Conservation (phyloP, 768 basidiomycete species). For the Suillus americanus region DNA sequence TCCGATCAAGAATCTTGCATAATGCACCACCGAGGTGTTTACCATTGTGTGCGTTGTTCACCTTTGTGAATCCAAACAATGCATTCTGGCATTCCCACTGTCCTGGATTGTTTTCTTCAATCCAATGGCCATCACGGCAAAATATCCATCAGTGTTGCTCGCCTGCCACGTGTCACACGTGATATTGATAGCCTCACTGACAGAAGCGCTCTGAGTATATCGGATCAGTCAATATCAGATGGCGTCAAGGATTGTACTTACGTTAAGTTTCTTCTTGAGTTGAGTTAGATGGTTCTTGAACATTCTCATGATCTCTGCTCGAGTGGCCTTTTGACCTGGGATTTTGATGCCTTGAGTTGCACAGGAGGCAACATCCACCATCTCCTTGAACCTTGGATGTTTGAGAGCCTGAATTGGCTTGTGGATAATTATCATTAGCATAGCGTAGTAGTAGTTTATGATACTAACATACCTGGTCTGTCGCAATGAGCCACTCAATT, state of each 20-base stretch:
- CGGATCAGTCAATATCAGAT: not conserved
- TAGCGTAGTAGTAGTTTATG: not conserved
- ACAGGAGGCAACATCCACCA: not conserved
- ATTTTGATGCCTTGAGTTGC: not conserved
- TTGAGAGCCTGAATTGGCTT: too few species aligned
- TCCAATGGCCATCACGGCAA: not conserved
- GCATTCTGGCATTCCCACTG: not conserved
- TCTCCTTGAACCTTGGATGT: not conserved
- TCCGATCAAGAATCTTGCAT: not conserved
- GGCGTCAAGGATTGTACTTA: not conserved
- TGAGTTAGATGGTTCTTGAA: not conserved
- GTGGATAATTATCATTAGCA: too few species aligned
- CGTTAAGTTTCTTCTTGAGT: not conserved
- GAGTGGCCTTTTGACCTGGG: not conserved
- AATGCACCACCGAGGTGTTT: not conserved
- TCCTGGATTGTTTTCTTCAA: not conserved
- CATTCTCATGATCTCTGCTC: not conserved
- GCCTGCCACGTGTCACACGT: not conserved
- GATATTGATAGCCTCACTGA: not conserved
- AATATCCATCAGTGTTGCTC: not conserved
- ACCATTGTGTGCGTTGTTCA: not conserved
- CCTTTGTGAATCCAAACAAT: not conserved
- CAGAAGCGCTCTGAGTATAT: not conserved
- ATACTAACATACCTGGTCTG: not conserved
- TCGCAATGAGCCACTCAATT: not conserved